Evolutionary conservation across 805 yeast genomes (phyloP).

Genomic region (Huiozyma sinensis): DNA sequence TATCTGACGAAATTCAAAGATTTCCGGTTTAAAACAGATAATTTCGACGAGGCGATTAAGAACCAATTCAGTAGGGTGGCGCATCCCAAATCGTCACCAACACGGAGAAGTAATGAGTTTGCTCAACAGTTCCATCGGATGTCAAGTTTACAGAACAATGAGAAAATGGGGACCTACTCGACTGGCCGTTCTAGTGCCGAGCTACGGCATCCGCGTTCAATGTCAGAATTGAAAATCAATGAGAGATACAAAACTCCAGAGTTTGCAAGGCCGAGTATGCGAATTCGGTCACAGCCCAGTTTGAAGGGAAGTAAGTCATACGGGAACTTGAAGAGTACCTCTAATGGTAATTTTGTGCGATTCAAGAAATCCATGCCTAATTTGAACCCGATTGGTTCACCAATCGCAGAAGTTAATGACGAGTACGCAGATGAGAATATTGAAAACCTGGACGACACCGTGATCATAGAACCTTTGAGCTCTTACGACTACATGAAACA

Average conservation of each 20-base stretch:
- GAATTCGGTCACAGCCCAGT: background rate
- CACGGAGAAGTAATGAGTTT: constrained; percentile 7
- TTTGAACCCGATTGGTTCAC: constrained; percentile 1
- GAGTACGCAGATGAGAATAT: constrained; percentile 2
- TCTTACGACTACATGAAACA: background rate
- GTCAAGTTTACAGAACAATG: too few species aligned
- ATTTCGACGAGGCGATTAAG: constrained; percentile 20
- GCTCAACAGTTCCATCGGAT: constrained; percentile 6
- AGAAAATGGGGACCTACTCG: too few species aligned
- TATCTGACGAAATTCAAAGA: constrained; percentile 23
- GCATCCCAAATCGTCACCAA: constrained; percentile 1
- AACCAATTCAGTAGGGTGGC: constrained; percentile 5
- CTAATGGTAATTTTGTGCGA: constrained; percentile 12
- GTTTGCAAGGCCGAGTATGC: background rate
- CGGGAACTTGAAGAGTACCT: constrained; percentile 15
- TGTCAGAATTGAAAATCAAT: constrained; percentile 20
- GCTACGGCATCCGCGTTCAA: constrained; percentile 24
- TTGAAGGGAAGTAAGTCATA: constrained; percentile 22
- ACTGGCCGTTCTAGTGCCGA: background rate
- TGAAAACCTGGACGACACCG: background rate
- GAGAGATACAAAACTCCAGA: background rate
- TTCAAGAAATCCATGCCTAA: constrained; percentile 24
- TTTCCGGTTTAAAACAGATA: constrained; percentile 18
- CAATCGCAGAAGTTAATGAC: constrained; percentile 11
- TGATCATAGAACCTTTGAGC: background rate